Evolutionary conservation across 2,329 filamentous ascomycete species (phyloP), one percentile per base, ranked within the genome.

Genomic region (Aspergillus sp.): DNA sequence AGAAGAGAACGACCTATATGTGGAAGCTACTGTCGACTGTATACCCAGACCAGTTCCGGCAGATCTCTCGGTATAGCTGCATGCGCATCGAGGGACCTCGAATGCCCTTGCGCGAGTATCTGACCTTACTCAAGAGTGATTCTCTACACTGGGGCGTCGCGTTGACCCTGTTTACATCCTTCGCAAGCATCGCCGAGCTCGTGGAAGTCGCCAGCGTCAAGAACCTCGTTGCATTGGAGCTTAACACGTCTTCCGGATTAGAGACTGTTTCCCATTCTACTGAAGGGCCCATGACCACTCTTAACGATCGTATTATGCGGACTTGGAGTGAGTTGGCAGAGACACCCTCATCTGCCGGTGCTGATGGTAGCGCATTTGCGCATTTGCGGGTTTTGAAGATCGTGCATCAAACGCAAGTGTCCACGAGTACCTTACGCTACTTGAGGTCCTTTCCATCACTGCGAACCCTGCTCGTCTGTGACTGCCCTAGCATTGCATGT

Each of bases 1-100:
- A 56, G 10, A 66, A 62, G 35, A 56, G 62, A 49, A 73, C 67
- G 26, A 52, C 71, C 29, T 58, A 70, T 44, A 65, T 69, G 54
- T 73, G 71, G 71, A 71, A 68, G 36, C 55, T 71, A n/a, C 61
- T 71, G 44, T 62, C 63, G 10, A 61, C 54, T 4, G 57, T 51
- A 12, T 73, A 72, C 53, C 63, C 66, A 6, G 35, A 44, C 6
- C 52, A 69, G 33, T 71, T 73, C 35, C 52, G 49, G 5, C 30
- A 56, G 19, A 26, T 60, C 12, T 46, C 55, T 4, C 56, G 56
- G 9, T 55, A 62, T 28, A 68, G 66, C 41, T 52, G 50, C 4
- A 54, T 69, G 44, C 58, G 56, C n/a, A 59, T 67, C 26, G 52
- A 49, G 6, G 48, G 48, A 3, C 64, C 65, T 7, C 51, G 48